Percentiles rank a stretch among this genome's conserved stretches.
Evolutionary conservation across 1,139 yeast species (phyloP).

Genomic region (Taiozyma onychis): DNA sequence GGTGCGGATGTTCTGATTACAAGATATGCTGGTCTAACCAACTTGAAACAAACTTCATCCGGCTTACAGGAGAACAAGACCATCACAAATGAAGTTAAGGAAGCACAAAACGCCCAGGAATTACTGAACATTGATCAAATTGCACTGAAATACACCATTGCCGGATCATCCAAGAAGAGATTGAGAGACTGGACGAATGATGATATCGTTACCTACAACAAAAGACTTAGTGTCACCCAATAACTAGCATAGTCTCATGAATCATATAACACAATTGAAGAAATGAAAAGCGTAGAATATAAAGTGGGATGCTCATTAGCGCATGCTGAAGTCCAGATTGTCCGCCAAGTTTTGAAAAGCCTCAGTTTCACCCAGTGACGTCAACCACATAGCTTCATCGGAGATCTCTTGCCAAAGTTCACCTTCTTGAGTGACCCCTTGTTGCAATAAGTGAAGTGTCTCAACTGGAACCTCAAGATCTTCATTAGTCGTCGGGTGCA

Average conservation of each 20-base stretch:
- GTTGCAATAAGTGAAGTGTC: conserved; percentile 21
- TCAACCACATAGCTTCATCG: conserved; percentile 68
- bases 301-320: background rate
- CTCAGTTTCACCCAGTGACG: conserved; percentile 30
- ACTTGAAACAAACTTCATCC: conserved; percentile 38
- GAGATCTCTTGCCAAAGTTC: conserved; percentile 73
- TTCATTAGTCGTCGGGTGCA: conserved; percentile 13
- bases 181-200: conserved; percentile 53
- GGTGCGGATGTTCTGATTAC: conserved; percentile 62
- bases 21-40: conserved; percentile 53
- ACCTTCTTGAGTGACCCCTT: conserved; percentile 28
- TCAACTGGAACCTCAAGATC: conserved; percentile 17
- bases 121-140: conserved; percentile 35
- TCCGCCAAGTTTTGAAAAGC: conserved; percentile 27
- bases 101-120: conserved; percentile 20
- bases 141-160: conserved; percentile 38
- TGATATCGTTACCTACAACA: conserved; percentile 31
- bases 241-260: background rate
- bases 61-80: conserved; percentile 2
- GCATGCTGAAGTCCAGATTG: conserved; percentile 4
- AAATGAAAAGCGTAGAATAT: background rate
- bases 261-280: background rate
- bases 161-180: conserved; percentile 45
- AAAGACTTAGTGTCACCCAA: background rate
- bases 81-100: conserved; percentile 9